A percentile compares a stretch with the other conserved stretches of the same genome.
These are phyloP conservation scores for Schizophyllum amplum DNA, from an alignment of 1,284 basidiomycete species.

Conservation along the genomic window DNA sequence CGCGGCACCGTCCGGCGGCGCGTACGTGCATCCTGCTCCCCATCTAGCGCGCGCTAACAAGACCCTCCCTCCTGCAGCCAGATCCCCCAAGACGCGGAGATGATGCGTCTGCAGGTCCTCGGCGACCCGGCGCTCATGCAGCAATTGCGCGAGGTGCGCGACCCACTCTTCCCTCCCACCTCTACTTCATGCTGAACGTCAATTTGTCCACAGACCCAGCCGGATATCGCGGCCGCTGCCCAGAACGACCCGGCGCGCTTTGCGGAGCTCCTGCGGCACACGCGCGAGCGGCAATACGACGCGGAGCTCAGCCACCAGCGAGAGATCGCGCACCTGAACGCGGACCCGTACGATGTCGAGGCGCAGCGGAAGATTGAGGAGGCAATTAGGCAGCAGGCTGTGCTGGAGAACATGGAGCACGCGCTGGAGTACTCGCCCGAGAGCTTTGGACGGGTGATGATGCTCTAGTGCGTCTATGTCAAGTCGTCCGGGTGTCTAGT, in stretches of 20 bases:
- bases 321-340: constrained; percentile 66
- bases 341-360: constrained; percentile 86
- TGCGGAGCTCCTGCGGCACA: constrained; percentile 62
- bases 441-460: constrained; percentile 88
- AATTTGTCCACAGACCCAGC: constrained; percentile 46
- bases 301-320: constrained; percentile 49
- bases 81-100: constrained; percentile 77
- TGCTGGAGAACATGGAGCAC: constrained; percentile 88
- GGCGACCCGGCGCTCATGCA: constrained; percentile 77
- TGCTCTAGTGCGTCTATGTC: constrained; percentile 77
- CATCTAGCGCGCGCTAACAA: neutral
- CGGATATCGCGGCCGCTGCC: constrained; percentile 74
- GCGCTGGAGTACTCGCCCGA: constrained; percentile 91
- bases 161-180: constrained; percentile 1
- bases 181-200: constrained; percentile 1
- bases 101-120: constrained; percentile 82
- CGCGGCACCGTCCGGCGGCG: constrained; percentile 36
- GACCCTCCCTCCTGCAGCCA: constrained; percentile 28
- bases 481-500: neutral
- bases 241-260: constrained; percentile 64
- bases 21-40: constrained; percentile 30
- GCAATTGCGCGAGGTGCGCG: constrained; percentile 64
- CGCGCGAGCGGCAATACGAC: constrained; percentile 47
- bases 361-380: constrained; percentile 93
- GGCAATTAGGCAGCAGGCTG: constrained; percentile 83